Conservation (phyloP, 23 red algal species). For the Gracilaria domingensis region DNA sequence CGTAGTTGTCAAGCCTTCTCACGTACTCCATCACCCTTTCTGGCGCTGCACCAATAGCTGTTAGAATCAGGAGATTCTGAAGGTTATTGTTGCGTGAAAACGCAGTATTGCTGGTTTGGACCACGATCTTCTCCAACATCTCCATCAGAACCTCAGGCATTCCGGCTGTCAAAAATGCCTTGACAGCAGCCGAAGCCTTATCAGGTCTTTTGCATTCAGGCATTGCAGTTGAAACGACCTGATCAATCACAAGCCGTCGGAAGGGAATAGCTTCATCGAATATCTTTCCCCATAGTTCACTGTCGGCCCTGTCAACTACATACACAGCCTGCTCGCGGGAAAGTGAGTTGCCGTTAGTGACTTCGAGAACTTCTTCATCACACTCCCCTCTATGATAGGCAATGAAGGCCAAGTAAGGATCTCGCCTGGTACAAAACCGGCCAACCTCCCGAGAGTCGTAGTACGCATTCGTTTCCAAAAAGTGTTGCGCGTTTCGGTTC, state of each 20-base stretch:
- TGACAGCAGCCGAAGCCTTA: conserved; percentile 89
- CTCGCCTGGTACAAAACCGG: conserved; percentile 90
- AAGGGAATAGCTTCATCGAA: conserved; percentile 81
- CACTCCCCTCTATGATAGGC: conserved; percentile 88
- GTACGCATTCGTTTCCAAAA: conserved; percentile 96
- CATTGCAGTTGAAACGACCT: conserved; percentile 88
- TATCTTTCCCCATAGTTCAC: conserved; percentile 88
- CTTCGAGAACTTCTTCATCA: conserved; percentile 92
- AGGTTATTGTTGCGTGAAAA: conserved; percentile 95
- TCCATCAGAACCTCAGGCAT: conserved; percentile 95
- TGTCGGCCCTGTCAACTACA: conserved; percentile 85
- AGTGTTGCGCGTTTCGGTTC: conserved; percentile 94
- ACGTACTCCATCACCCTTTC: conserved; percentile 96
- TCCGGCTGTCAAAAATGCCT: conserved; percentile 91
- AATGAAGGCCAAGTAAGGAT: conserved; percentile 91
- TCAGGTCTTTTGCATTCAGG: conserved; percentile 85
- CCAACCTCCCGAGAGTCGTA: conserved; percentile 95
- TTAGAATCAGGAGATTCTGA: conserved; percentile 98
- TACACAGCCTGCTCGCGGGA: conserved; percentile 96
- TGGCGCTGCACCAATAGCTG: conserved; percentile 85
- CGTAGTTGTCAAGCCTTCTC: conserved; percentile 93
- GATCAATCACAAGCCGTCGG: conserved; percentile 86
- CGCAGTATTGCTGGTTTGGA: conserved; percentile 83
- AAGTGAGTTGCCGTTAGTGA: conserved; percentile 90
- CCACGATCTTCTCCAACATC: conserved; percentile 96